Conservation (phyloP, 2,329 filamentous ascomycete species). For the Neocucurbitaria cava region DNA sequence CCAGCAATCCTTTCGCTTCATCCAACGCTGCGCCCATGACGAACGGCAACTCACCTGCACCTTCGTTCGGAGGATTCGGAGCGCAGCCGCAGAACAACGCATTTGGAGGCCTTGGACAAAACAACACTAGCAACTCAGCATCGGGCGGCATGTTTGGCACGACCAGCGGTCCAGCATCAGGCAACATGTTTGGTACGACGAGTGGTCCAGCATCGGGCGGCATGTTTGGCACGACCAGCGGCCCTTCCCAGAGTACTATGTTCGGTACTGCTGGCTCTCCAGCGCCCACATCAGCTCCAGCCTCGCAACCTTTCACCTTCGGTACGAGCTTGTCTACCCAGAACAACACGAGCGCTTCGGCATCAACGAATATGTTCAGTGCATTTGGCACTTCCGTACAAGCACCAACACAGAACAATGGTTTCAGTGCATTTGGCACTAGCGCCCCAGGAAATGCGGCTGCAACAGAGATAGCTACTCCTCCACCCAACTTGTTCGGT, state of each 20-base stretch:
- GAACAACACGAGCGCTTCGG: slow-evolving; percentile 16
- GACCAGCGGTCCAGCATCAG: slow-evolving; percentile 16
- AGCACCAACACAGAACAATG: slow-evolving; percentile 14
- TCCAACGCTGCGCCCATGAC: slow-evolving; percentile 21
- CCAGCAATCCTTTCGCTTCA: slow-evolving; percentile 31
- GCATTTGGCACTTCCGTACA: slow-evolving; percentile 20
- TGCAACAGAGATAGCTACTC: slow-evolving; percentile 7
- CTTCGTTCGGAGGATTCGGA: slow-evolving; percentile 30
- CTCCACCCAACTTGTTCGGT: slow-evolving; percentile 18
- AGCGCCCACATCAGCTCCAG: slow-evolving; percentile 20
- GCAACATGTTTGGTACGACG: slow-evolving; percentile 18
- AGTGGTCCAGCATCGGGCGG: slow-evolving; percentile 19
- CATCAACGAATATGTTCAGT: slow-evolving; percentile 21
- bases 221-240: slow-evolving; percentile 22
- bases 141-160: slow-evolving; percentile 22
- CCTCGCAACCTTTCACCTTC: slow-evolving; percentile 25
- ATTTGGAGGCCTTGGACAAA: slow-evolving; percentile 27
- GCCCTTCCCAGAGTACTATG: slow-evolving; percentile 17
- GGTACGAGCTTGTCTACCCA: slow-evolving; percentile 20
- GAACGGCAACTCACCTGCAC: slow-evolving; percentile 27
- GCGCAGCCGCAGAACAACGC: slow-evolving; percentile 26
- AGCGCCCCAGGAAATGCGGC: slow-evolving; percentile 18
- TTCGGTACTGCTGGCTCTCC: slow-evolving; percentile 20
- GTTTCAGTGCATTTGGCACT: slow-evolving; percentile 27
- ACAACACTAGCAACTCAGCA: slow-evolving; percentile 20